These are phyloP conservation scores for Chlamydomonas sp. DNA, from an alignment of 139 green algal genomes.

Conservation along the genomic window DNA sequence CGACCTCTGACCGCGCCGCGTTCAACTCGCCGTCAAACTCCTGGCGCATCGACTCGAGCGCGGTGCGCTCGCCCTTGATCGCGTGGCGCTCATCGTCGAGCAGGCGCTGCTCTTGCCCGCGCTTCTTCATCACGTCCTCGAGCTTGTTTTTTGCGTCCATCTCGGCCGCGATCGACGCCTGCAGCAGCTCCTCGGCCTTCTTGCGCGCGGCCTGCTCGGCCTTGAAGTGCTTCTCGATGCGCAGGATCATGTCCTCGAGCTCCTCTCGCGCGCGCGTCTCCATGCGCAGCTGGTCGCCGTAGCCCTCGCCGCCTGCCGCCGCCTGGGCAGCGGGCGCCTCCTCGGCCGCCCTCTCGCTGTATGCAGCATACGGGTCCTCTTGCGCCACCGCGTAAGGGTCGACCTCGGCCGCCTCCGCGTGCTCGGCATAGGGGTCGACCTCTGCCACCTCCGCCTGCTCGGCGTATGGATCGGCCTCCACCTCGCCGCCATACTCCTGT, in stretches of 20 bases:
- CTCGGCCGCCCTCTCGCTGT: not conserved
- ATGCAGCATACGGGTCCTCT: not conserved
- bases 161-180: constrained; percentile 38
- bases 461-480: too few relatives aligned
- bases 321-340: constrained; percentile 5
- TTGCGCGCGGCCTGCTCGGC: constrained; percentile 43
- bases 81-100: constrained; percentile 35
- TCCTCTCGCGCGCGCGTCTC: constrained; percentile 38
- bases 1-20: constrained; percentile 47
- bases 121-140: constrained; percentile 39
- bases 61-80: constrained; percentile 45
- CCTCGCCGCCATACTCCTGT: too few relatives aligned
- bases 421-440: not conserved
- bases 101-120: constrained; percentile 22
- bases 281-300: constrained; percentile 35
- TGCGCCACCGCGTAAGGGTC: not conserved
- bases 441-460: not conserved
- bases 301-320: constrained; percentile 24
- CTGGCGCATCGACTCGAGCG: constrained; percentile 53
- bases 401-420: not conserved
- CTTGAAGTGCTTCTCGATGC: constrained; percentile 78
- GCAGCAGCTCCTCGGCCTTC: constrained; percentile 52
- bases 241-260: constrained; percentile 79
- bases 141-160: constrained; percentile 37
- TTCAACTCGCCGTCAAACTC: constrained; percentile 62